A percentile compares a stretch with the other conserved stretches of the same genome.
Conservation (phyloP, 805 yeast species). For the Candida suzukii region DNA sequence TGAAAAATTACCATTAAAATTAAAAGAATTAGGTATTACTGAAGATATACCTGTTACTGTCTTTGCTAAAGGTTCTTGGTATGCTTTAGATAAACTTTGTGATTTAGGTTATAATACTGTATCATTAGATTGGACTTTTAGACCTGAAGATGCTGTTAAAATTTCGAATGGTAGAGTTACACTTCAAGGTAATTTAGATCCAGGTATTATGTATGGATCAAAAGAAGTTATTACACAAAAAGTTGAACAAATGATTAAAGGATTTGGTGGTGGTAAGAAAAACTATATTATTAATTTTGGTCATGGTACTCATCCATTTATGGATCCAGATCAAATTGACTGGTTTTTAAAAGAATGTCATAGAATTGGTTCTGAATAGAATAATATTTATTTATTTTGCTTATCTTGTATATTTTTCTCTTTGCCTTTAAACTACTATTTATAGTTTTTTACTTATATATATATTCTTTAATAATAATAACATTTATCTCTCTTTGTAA, state of each 20-base stretch:
- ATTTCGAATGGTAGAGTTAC: slow-evolving; percentile 70
- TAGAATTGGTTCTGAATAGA: slow-evolving; percentile 52
- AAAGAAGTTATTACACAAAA: slow-evolving; percentile 72
- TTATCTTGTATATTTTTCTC: neutral
- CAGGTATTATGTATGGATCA: slow-evolving; percentile 90
- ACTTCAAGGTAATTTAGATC: slow-evolving; percentile 93
- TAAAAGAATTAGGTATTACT: slow-evolving; percentile 60
- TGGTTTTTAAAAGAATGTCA: slow-evolving; percentile 86
- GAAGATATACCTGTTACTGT: slow-evolving; percentile 81
- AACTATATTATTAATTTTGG: slow-evolving; percentile 93
- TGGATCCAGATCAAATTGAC: slow-evolving; percentile 86
- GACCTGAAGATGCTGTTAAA: slow-evolving; percentile 78
- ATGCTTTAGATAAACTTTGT: slow-evolving; percentile 81
- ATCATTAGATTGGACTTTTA: slow-evolving; percentile 90
- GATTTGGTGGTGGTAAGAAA: slow-evolving; percentile 91
- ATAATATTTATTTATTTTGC: neutral
- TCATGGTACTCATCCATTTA: slow-evolving; percentile 97
- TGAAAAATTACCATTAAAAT: slow-evolving; percentile 55
- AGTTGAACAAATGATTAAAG: slow-evolving; percentile 81
- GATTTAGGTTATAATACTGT: slow-evolving; percentile 76
- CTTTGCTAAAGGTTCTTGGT: slow-evolving; percentile 97
- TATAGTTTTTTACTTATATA: neutral
- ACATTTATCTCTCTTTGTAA: no score
- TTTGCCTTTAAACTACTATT: no score
- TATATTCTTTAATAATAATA: no score